Evolutionary conservation across 768 basidiomycete genomes (phyloP), one percentile per base, ranked within the genome.

Genomic region (Phylloporus arenicola): DNA sequence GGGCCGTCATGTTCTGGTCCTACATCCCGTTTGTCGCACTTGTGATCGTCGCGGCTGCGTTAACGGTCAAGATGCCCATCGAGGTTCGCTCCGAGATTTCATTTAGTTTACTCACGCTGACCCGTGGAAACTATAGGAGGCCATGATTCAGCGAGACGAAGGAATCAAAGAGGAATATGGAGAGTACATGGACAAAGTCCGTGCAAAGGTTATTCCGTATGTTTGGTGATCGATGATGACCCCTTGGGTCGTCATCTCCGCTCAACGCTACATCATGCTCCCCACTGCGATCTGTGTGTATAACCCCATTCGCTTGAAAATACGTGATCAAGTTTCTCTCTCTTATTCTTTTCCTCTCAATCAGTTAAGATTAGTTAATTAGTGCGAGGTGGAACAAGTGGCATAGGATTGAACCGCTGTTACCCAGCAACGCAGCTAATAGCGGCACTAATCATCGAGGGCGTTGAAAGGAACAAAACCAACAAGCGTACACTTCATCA

Each of bases 1-100:
- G 44, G 51, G 51, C 55, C 1, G 39, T 56, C 12, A 57, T 58
- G 52, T 61, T 50, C 37, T 68, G 64, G 64, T 38, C 37, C 17
- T 17, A 38, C 17, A 19, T 64, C 61, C 63, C 61, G 5, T 48
- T 67, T n/a, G 41, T 58, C 29, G 33, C 52, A 7, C 43, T 60
- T 16, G 53, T 27, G 4, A 48, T 63, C 43, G 44, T 27, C 25
- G 44, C 47, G 3, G 49, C 20, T 5, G 56, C 48, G 6, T 57
- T 62, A 20, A 53, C 50, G 3, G 33, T 62, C 37, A 63, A 68
- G 48, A 61, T 65, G 17, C 55, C 63, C 38, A 57, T 68, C 24
- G 66, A 68, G 53, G 64, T 65, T n/a, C 19, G 44, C 14, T 39
- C 24, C 16, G 4, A 4, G 6, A 38, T 6, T 17, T 14, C 1